Conservation (phyloP, 345 rosid species). For the Salix dunnii region DNA sequence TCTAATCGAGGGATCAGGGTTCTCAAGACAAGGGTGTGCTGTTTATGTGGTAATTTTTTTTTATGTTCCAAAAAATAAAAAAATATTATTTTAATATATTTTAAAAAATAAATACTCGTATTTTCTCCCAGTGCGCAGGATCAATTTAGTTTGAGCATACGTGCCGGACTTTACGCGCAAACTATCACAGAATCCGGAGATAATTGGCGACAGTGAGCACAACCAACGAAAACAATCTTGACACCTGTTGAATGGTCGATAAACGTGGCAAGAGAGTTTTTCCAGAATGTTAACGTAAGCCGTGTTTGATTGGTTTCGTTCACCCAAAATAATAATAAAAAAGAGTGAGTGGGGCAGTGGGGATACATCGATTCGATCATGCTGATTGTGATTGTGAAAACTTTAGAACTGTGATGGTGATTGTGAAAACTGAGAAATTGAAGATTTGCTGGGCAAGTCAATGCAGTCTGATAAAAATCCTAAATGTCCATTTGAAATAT, state of each 20-base stretch:
- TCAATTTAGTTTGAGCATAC: neutral
- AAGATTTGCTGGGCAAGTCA: neutral
- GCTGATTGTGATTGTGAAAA: too few relatives aligned
- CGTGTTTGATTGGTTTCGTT: neutral
- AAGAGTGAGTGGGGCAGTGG: neutral
- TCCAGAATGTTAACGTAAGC: neutral
- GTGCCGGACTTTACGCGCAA: neutral
- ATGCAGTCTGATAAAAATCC: neutral
- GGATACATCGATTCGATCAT: neutral
- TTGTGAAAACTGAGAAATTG: neutral
- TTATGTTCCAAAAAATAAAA: too few relatives aligned
- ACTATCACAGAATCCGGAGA: neutral
- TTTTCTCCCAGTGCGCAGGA: neutral
- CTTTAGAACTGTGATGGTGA: too few relatives aligned
- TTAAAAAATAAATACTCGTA: neutral
- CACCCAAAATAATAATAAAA: neutral
- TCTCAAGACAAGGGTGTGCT: too few relatives aligned
- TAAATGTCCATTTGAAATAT: neutral
- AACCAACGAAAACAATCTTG: neutral
- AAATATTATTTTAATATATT: too few relatives aligned
- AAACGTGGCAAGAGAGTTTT: neutral
- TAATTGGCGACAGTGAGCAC: neutral
- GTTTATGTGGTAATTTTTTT: too few relatives aligned
- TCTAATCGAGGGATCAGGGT: too few relatives aligned
- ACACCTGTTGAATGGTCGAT: neutral